phyloP scores from a whole-genome alignment of 768 basidiomycete species.

The Amanita phalloides region DNA sequence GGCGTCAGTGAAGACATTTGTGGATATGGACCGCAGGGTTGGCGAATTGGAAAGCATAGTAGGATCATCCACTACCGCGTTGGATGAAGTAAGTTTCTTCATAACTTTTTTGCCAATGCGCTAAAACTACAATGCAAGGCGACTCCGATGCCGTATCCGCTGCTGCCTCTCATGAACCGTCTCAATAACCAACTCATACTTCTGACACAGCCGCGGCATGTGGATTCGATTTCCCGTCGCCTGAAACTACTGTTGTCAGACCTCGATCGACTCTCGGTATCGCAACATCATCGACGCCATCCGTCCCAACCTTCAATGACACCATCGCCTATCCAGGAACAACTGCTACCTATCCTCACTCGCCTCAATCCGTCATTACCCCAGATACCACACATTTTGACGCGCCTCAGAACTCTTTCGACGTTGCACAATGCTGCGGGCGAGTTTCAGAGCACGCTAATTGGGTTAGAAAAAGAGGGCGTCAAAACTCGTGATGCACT shows the following conservation, averaged over 20 bases:
- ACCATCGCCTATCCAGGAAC: slow-evolving; percentile 34
- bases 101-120: not conserved
- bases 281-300: slow-evolving; percentile 37
- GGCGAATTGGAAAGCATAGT: slow-evolving; percentile 75
- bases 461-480: slow-evolving; percentile 64
- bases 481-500: slow-evolving; percentile 50
- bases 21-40: slow-evolving; percentile 76
- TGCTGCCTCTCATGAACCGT: slow-evolving; percentile 73
- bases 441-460: slow-evolving; percentile 60
- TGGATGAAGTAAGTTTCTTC: slow-evolving; percentile 63
- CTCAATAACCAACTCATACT: slow-evolving; percentile 80
- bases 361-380: slow-evolving; percentile 66
- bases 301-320: slow-evolving; percentile 27
- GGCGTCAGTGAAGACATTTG: slow-evolving; percentile 37
- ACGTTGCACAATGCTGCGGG: slow-evolving; percentile 73
- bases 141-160: slow-evolving; percentile 64
- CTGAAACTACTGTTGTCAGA: slow-evolving; percentile 89
- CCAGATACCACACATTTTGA: slow-evolving; percentile 83
- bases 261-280: slow-evolving; percentile 68
- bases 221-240: slow-evolving; percentile 90
- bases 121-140: slow-evolving; percentile 26
- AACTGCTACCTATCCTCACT: slow-evolving; percentile 56
- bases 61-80: slow-evolving; percentile 65
- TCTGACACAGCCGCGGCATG: slow-evolving; percentile 90
- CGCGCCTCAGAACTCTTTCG: slow-evolving; percentile 78